A percentile compares a stretch with the other conserved stretches of the same genome.
Evolutionary conservation across 305 asterid genomes (phyloP).

Genomic region (Petunia hybrid): DNA sequence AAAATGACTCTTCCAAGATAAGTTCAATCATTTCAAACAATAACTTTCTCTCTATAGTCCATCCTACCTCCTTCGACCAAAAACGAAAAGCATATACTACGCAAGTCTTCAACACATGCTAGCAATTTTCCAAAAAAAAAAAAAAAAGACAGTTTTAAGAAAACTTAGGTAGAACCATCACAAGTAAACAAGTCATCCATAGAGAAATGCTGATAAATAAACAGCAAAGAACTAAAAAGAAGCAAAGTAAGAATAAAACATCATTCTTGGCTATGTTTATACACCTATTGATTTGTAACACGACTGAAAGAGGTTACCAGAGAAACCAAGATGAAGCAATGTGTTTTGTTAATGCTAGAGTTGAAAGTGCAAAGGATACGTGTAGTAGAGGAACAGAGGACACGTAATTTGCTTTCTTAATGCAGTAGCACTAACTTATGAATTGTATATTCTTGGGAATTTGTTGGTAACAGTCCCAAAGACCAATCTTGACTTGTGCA

Average conservation of each 20-base stretch:
- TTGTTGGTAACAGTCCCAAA: not conserved
- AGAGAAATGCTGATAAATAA: not conserved
- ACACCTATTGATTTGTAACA: not conserved
- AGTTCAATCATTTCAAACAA: not conserved
- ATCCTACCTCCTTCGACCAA: not conserved
- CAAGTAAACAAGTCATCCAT: conserved; percentile 20
- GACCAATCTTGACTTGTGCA: conserved; percentile 20
- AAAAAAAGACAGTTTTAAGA: not conserved
- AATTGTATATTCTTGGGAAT: not conserved
- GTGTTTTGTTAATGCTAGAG: not conserved
- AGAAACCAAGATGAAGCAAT: not conserved
- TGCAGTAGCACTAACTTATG: not conserved
- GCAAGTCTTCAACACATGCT: not conserved
- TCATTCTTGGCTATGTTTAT: not conserved
- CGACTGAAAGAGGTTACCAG: not conserved
- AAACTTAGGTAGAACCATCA: conserved; percentile 6
- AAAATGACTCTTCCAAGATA: not conserved
- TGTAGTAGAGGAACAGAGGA: not conserved
- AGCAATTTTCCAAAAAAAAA: not conserved
- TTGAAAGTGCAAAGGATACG: conserved; percentile 4
- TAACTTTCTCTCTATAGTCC: conserved; percentile 12
- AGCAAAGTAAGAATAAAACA: not conserved
- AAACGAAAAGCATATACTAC: not conserved
- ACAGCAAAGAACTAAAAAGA: conserved; percentile 21
- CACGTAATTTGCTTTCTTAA: not conserved